Percentiles rank a stretch among this genome's conserved stretches.
These are phyloP conservation scores for Claviceps citrina DNA, from an alignment of 2,329 filamentous ascomycete genomes.

Conservation along the genomic window DNA sequence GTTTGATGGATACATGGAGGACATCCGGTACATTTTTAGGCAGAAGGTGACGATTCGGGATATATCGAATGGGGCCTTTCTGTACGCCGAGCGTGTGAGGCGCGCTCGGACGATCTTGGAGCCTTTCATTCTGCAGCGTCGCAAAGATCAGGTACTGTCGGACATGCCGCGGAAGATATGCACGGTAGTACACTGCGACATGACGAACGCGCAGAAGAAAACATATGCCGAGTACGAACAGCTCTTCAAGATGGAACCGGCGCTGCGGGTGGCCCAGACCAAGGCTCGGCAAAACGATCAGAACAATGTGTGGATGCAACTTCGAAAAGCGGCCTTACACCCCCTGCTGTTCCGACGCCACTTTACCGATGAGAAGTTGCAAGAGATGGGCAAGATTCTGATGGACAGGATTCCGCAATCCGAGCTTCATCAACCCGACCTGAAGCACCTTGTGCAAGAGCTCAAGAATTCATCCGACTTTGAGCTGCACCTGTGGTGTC, in stretches of 20 bases:
- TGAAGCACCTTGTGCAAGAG: constrained; percentile 38
- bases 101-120: constrained; percentile 84
- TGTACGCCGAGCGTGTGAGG: constrained; percentile 75
- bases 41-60: constrained; percentile 78
- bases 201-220: constrained; percentile 54
- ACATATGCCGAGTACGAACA: constrained; percentile 55
- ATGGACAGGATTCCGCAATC: constrained; percentile 49
- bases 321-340: constrained; percentile 85
- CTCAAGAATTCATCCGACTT: constrained; percentile 47
- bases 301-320: constrained; percentile 71
- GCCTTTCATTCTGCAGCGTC: constrained; percentile 84
- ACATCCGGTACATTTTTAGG: constrained; percentile 77
- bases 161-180: constrained; percentile 70
- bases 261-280: constrained; percentile 34
- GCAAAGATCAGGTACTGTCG: constrained; percentile 80
- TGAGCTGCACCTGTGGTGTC: constrained; percentile 50
- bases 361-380: constrained; percentile 60
- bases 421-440: constrained; percentile 36
- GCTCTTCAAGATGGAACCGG: constrained; percentile 48
- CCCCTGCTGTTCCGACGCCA: constrained; percentile 72
- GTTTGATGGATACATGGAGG: constrained; percentile 61
- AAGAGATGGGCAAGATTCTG: constrained; percentile 63
- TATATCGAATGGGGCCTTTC: constrained; percentile 61
- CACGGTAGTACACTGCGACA: constrained; percentile 64
- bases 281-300: constrained; percentile 34